Conservation (phyloP, 2,329 filamentous ascomycete species). For the Fusarium globosum region DNA sequence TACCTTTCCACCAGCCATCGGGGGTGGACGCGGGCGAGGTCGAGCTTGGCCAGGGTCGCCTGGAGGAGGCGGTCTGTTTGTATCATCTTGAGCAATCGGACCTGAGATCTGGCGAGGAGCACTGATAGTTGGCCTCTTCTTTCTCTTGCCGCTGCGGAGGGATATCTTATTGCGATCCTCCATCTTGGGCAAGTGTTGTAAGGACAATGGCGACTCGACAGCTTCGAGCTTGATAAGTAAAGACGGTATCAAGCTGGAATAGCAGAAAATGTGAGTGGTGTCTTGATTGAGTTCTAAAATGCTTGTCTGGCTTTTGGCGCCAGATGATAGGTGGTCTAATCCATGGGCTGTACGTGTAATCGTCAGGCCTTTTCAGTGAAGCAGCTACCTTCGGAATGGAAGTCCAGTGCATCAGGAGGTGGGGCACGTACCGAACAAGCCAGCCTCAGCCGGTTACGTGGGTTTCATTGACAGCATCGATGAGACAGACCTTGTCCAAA, state of each 20-base stretch:
- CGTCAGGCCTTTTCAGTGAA: slow-evolving; percentile 16
- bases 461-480: neutral
- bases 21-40: slow-evolving; percentile 60
- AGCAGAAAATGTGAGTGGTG: slow-evolving; percentile 6
- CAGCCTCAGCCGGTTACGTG: slow-evolving; percentile 20
- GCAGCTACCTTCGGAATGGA: slow-evolving; percentile 13
- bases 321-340: slow-evolving; percentile 28
- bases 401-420: slow-evolving; percentile 27
- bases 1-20: slow-evolving; percentile 67
- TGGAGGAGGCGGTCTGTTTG: slow-evolving; percentile 42
- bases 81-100: slow-evolving; percentile 66
- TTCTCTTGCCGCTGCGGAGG: slow-evolving; percentile 71
- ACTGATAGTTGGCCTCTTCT: slow-evolving; percentile 70
- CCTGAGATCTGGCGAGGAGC: slow-evolving; percentile 71
- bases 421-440: slow-evolving; percentile 40
- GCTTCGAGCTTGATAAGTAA: neutral
- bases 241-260: neutral
- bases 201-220: neutral
- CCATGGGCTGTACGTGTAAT: slow-evolving; percentile 32
- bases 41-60: slow-evolving; percentile 48
- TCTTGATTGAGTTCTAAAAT: slow-evolving; percentile 9
- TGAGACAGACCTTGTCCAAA: neutral
- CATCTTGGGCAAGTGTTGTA: slow-evolving; percentile 52
- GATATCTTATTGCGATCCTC: slow-evolving; percentile 72
- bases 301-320: slow-evolving; percentile 30